Percentiles rank a stretch among this genome's conserved stretches.
phyloP scores from a whole-genome alignment of 495 filamentous ascomycete species.

The Aspergillus ostianus region DNA sequence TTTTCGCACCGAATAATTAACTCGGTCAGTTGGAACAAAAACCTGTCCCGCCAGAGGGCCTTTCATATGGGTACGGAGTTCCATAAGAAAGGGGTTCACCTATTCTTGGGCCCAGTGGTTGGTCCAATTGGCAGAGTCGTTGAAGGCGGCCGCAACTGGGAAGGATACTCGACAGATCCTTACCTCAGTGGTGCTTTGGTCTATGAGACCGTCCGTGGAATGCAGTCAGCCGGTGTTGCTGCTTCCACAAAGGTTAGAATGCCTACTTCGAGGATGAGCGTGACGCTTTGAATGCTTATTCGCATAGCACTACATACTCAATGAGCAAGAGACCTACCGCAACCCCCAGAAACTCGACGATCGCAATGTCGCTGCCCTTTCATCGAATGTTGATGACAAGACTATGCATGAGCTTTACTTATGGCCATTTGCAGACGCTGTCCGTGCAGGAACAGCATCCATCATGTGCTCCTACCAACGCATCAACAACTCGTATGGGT shows the following conservation, averaged over 20 bases:
- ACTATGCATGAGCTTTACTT: slow-evolving; percentile 73
- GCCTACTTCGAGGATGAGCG: not conserved
- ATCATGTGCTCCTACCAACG: slow-evolving; percentile 65
- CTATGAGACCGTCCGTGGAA: slow-evolving; percentile 60
- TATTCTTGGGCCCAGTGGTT: slow-evolving; percentile 61
- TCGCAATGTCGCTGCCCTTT: slow-evolving; percentile 46
- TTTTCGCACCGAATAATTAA: slow-evolving; percentile 18
- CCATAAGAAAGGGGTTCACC: slow-evolving; percentile 52
- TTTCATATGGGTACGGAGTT: slow-evolving; percentile 57
- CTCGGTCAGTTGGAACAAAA: slow-evolving; percentile 50
- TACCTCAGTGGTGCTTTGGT: slow-evolving; percentile 62
- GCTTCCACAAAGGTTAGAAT: slow-evolving; percentile 62
- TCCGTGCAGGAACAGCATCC: slow-evolving; percentile 48
- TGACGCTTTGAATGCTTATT: not conserved
- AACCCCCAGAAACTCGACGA: slow-evolving; percentile 26
- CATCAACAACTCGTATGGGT: slow-evolving; percentile 64
- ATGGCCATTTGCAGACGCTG: slow-evolving; percentile 59
- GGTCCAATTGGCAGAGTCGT: slow-evolving; percentile 75
- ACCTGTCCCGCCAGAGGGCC: slow-evolving; percentile 48
- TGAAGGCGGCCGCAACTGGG: slow-evolving; percentile 82
- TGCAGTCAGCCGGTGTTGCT: slow-evolving; percentile 68
- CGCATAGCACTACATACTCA: slow-evolving; percentile 63
- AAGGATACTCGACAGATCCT: slow-evolving; percentile 73
- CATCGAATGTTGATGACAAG: slow-evolving; percentile 65
- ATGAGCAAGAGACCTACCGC: slow-evolving; percentile 81